Base-by-base conservation (phyloP, 129 eudicot genomes). In the Calendula officinalis region DNA sequence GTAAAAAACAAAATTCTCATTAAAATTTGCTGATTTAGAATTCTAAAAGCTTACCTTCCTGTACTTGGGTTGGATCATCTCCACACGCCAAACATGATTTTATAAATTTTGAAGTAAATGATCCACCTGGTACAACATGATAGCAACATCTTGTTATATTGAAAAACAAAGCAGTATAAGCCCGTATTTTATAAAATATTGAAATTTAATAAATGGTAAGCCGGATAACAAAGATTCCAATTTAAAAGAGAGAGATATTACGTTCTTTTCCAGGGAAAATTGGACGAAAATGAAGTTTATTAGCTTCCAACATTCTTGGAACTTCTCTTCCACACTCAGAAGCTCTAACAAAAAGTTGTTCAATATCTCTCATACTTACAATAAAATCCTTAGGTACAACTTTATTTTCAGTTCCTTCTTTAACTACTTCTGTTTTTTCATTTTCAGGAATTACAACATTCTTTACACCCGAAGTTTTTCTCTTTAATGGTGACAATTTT, bases 231-330 rank as follows among this genome's bases (percentile, higher is more conserved):
- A 12, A 44, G 33, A 58, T 3, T 6, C 44, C 6, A 60, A 15
- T 35, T 41, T 9, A 7, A 6, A 7, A 62, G 11, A 64, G 27
- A 72, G 68, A 53, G 68, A 27, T 62, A 60, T 43, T 39, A 92
- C 98, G 66, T 77, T 83, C 89, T 88, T 79, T 81, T 43, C 91
- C 95, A 3, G 85, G 83, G 13, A 79, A 67, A 51, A 92, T 82
- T 22, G 95, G 95, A 58, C 98, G 98, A 49, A 82, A 92, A 62
- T 92, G 96, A 70, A 92, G 83, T 65, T 92, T 92, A 75, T 92
- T 92, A 35, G 98, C 95, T 77, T 92, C 96, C 63, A 92, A 88
- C 98, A 85, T 92, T 74, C 89, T 69, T 8, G 98, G 98, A 62
- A 92, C 95, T 75, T 88, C 96, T 77, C 71, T 85, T 70, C 98